Percentiles rank a stretch among this genome's conserved stretches.
Evolutionary conservation across 73 alveolate genomes (phyloP).

Genomic region (Paramecium caudatum): DNA sequence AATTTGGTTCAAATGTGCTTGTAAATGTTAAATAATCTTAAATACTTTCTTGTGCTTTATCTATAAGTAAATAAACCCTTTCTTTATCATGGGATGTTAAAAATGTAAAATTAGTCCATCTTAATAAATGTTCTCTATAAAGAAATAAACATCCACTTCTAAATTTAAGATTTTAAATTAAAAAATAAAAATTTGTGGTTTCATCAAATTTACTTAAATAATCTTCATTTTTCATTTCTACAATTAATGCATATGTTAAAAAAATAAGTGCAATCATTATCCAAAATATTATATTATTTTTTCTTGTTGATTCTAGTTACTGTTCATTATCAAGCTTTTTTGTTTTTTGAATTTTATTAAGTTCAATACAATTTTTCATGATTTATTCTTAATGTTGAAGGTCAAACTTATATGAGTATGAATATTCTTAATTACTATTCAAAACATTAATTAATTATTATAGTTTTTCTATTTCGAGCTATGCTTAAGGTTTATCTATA

Average conservation of each 20-base stretch:
- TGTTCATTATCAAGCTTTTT: neutral
- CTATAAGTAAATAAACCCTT: neutral
- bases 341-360: neutral
- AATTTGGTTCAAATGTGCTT: neutral
- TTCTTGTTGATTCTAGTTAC: neutral
- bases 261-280: neutral
- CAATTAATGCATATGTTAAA: neutral
- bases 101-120: conserved; percentile 31
- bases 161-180: conserved; percentile 57
- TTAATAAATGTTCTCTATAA: conserved; percentile 30
- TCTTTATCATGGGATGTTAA: neutral
- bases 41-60: neutral
- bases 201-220: conserved; percentile 3
- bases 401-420: neutral
- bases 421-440: neutral
- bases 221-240: neutral
- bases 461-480: neutral
- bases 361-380: neutral
- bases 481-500: neutral
- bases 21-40: neutral
- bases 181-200: conserved; percentile 34
- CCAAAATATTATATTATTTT: neutral
- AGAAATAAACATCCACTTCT: conserved; percentile 49
- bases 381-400: conserved; percentile 20
- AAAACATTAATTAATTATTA: neutral